Evolutionary conservation across 2,329 filamentous ascomycete species (phyloP).

Genomic region (Stagonosporopsis rhizophila): DNA sequence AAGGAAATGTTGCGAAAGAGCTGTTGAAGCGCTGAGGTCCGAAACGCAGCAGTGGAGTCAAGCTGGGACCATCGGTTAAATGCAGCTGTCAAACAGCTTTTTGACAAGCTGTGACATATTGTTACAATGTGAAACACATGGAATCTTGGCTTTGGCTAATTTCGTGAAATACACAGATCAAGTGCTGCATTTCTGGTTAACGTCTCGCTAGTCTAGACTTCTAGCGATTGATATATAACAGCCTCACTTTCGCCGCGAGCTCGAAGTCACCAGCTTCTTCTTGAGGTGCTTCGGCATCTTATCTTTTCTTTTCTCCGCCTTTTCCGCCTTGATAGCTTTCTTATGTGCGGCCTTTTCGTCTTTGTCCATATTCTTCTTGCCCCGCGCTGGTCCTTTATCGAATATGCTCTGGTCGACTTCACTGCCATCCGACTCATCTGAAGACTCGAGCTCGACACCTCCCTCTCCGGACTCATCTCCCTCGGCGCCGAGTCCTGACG

Average conservation of each 20-base stretch:
- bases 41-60: slow-evolving; percentile 1
- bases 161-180: background rate
- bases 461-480: background rate
- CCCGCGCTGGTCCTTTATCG: slow-evolving; percentile 44
- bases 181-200: background rate
- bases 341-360: slow-evolving; percentile 90
- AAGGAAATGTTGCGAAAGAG: background rate
- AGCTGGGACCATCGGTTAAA: background rate
- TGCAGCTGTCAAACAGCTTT: background rate
- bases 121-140: background rate
- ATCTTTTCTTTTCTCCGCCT: slow-evolving; percentile 87
- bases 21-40: background rate
- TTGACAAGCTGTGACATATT: background rate
- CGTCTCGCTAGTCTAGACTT: background rate
- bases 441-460: slow-evolving; percentile 19
- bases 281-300: slow-evolving; percentile 98
- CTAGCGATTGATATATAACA: background rate
- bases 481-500: background rate
- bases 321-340: slow-evolving; percentile 89
- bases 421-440: slow-evolving; percentile 28
- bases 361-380: slow-evolving; percentile 79
- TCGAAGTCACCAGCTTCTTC: slow-evolving; percentile 78
- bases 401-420: slow-evolving; percentile 44
- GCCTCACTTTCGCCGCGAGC: slow-evolving; percentile 66
- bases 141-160: background rate